Evolutionary conservation across 148 eudicot species (phyloP).

Genomic region (Chenopodium suecicum): DNA sequence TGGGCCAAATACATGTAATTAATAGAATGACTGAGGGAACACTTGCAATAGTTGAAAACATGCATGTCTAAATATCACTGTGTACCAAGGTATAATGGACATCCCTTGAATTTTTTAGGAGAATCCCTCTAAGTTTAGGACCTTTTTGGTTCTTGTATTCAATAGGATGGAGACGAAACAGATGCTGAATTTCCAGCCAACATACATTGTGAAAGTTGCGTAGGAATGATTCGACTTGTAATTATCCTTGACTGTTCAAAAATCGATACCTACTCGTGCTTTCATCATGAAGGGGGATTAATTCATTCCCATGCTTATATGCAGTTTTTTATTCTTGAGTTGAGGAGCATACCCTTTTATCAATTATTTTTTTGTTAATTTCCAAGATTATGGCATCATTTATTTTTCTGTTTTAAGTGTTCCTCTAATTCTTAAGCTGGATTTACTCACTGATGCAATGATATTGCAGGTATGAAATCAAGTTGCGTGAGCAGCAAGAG

Average conservation of each 20-base stretch:
- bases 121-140: neutral
- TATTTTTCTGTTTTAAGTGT: neutral
- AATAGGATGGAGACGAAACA: neutral
- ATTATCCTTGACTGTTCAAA: neutral
- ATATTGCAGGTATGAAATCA: slow-evolving; percentile 79
- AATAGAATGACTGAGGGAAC: neutral
- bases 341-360: neutral
- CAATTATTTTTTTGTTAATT: neutral
- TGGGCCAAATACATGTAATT: neutral
- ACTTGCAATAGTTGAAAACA: neutral
- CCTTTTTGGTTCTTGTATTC: neutral
- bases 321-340: neutral
- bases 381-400: neutral
- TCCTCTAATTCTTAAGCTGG: neutral
- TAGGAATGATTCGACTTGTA: neutral
- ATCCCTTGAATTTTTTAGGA: neutral
- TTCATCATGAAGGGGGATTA: neutral
- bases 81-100: neutral
- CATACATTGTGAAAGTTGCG: neutral
- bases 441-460: slow-evolving; percentile 20
- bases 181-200: neutral
- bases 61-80: neutral
- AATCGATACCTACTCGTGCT: neutral
- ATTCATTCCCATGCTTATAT: too few species aligned
- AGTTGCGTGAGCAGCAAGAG: slow-evolving; percentile 92